Conservation (phyloP, 2,329 filamentous ascomycete genomes). For the Penicillium paneum region DNA sequence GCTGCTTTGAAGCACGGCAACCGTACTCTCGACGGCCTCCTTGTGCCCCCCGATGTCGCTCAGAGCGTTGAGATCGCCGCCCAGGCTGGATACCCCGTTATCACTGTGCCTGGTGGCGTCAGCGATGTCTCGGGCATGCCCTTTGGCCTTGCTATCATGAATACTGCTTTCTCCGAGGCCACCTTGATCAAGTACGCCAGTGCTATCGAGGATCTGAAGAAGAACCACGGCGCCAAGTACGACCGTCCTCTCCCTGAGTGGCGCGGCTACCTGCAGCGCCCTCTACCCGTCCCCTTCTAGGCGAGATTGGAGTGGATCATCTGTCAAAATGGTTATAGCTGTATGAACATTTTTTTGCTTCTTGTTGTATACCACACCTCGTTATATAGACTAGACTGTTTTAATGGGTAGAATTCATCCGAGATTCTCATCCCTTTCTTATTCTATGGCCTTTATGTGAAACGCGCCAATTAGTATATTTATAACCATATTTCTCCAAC, state of each 20-base stretch:
- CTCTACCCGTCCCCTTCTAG: constrained; percentile 35
- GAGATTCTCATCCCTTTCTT: neutral
- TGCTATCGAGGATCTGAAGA: constrained; percentile 60
- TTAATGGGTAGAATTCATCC: constrained; percentile 2
- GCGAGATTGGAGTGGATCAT: neutral
- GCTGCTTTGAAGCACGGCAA: constrained; percentile 55
- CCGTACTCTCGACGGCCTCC: constrained; percentile 56
- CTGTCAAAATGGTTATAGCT: neutral
- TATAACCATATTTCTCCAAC: neutral
- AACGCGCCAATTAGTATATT: neutral
- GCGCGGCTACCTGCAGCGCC: constrained; percentile 49
- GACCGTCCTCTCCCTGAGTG: constrained; percentile 53
- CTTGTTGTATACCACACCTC: constrained; percentile 7
- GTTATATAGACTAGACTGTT: constrained; percentile 4
- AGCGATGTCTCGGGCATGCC: constrained; percentile 56
- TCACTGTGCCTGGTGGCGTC: constrained; percentile 65
- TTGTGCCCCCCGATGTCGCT: constrained; percentile 66
- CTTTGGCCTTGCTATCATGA: constrained; percentile 58
- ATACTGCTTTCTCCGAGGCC: constrained; percentile 61
- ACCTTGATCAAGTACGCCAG: constrained; percentile 60
- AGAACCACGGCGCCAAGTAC: constrained; percentile 42
- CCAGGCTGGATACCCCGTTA: constrained; percentile 70
- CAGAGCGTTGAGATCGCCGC: constrained; percentile 68
- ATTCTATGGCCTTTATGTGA: neutral
- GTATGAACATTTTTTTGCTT: neutral